These are phyloP conservation scores for Botrytis elliptica DNA, from an alignment of 2,329 filamentous ascomycete species.

Conservation along the genomic window DNA sequence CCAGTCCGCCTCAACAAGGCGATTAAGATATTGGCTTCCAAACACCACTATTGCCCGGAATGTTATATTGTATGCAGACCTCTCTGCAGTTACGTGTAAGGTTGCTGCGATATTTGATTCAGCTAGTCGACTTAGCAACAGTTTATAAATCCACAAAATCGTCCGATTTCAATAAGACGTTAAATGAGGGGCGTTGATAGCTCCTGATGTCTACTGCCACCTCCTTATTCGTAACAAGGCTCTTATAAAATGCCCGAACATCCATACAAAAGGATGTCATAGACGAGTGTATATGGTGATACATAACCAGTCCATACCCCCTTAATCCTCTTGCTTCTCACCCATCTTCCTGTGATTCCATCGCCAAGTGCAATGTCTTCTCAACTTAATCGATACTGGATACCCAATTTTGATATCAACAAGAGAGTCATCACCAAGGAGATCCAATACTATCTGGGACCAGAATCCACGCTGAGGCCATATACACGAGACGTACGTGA, in stretches of 20 bases:
- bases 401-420: slow-evolving; percentile 58
- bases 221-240: background rate
- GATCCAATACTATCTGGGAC: slow-evolving; percentile 58
- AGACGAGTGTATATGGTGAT: background rate
- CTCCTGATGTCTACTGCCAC: slow-evolving; percentile 12
- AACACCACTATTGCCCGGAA: slow-evolving; percentile 10
- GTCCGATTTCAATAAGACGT: slow-evolving; percentile 5
- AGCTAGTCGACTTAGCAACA: slow-evolving; percentile 1
- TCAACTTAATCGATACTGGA: slow-evolving; percentile 59
- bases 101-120: slow-evolving; percentile 1
- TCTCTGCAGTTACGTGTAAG: slow-evolving; percentile 18
- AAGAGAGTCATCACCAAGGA: slow-evolving; percentile 60
- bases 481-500: slow-evolving; percentile 54
- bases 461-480: slow-evolving; percentile 55
- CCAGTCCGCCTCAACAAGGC: slow-evolving; percentile 21
- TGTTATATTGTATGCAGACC: slow-evolving; percentile 6
- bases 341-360: slow-evolving; percentile 22
- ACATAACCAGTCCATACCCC: slow-evolving; percentile 25
- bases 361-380: slow-evolving; percentile 37
- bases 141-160: slow-evolving; percentile 2
- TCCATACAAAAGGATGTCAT: slow-evolving; percentile 11
- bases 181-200: background rate
- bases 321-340: background rate
- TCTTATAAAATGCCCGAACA: slow-evolving; percentile 2
- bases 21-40: slow-evolving; percentile 18